These are phyloP conservation scores for Cavenderia fasciculata DNA, from an alignment of 78 protist genomes.

Conservation along the genomic window DNA sequence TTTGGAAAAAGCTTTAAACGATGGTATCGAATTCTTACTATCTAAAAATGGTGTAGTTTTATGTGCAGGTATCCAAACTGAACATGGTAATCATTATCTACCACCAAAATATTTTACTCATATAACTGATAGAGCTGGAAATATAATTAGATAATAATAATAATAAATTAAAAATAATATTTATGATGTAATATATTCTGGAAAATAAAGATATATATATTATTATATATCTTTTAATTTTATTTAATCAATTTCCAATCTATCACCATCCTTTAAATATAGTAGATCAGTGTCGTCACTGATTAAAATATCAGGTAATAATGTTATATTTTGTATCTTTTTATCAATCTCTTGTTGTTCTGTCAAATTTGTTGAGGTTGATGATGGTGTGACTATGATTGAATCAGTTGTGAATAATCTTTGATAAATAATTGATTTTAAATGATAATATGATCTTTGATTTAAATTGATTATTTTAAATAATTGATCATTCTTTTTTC, in stretches of 20 bases:
- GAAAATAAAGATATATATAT: no score
- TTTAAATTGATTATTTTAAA: no score
- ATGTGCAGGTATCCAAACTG: constrained; percentile 13
- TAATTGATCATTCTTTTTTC: no score
- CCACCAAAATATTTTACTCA: constrained; percentile 20
- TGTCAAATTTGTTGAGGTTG: neutral
- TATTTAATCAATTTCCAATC: no score
- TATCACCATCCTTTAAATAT: constrained; percentile 41
- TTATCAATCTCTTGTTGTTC: neutral
- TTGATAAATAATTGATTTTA: no score
- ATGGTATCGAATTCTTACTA: constrained; percentile 10
- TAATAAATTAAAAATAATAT: neutral
- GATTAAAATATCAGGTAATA: constrained; percentile 35
- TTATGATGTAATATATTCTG: no score
- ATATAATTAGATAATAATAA: neutral
- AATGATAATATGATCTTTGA: no score
- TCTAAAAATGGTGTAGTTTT: constrained; percentile 46
- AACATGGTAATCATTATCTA: constrained; percentile 1
- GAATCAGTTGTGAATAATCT: no score
- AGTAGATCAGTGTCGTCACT: constrained; percentile 15
- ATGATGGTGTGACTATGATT: neutral
- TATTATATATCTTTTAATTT: no score
- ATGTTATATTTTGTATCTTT: constrained; percentile 13
- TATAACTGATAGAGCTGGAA: constrained; percentile 36
- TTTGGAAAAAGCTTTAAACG: constrained; percentile 1